Base-by-base conservation (phyloP, 805 yeast species). In the Starmerella potacharoeniae region DNA sequence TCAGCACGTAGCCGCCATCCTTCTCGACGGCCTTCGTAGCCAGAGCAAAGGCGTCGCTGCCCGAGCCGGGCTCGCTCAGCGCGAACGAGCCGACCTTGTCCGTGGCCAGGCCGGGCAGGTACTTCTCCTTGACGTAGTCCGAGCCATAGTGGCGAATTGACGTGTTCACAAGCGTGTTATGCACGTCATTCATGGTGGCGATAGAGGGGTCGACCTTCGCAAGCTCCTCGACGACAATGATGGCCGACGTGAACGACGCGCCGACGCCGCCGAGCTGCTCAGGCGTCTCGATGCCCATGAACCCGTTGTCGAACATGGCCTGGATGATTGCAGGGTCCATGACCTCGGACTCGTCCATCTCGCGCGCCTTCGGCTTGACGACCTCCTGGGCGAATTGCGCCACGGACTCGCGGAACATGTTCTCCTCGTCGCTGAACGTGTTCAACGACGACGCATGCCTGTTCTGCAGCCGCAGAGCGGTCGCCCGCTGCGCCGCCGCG, bases 241-340 rank as follows among this genome's bases (percentile, higher is more conserved):
- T 72, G 3, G 76, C 76, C 10, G 75, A 69, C 16, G 76, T 73
- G 63, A 73, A 73, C 35, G 69, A 64, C 14, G 75, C 76, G 17
- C 74, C 76, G 6, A 75, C 74, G 17, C 76, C 76, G 14, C 76
- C 76, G 28, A 65, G 62, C 60, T 73, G 73, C 59, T 73, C 76
- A 22, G 76, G 75, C n/a, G 75, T 73, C 60, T 73, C 76, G 42
- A 73, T 68, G n/a, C 71, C 76, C 76, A 73, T 73, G 13, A 73
- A 65, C 3, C 76, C 76, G 48, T 66, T 66, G 31, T 72, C 75
- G 71, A 63, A 63, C 57, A 63, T 48, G 30, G 56, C 59, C 29
- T 51, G 7, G 51, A 59, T 58, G 31, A 63, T 14, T 22, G 28
- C 53, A n/a, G 57, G 58, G 52, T 62, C 64, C 65, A 63, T 63